Evolutionary conservation across 441 rosid genomes (phyloP), one percentile per base, ranked within the genome.

Genomic region (Erysimum cheiri): DNA sequence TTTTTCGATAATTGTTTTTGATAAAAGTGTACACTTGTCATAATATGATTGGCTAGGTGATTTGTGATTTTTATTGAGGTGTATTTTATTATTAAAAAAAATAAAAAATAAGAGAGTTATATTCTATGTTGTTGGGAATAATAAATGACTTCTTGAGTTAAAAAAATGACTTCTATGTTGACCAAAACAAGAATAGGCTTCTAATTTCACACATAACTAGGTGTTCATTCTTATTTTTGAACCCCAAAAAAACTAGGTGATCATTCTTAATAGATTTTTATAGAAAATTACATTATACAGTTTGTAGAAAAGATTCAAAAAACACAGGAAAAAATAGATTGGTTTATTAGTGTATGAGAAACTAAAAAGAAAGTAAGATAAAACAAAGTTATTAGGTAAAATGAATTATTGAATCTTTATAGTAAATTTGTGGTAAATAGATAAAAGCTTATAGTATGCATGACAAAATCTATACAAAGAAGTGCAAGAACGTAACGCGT

Each of bases 201-300:
- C 24, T 31, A 32, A 32, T 31, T 14, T 32, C 60, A 55, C 60
- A 54, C 39, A 54, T 3, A n/a, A n/a, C n/a, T n/a, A n/a, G n/a
- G n/a, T n/a, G n/a, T n/a, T n/a, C n/a, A n/a, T n/a, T n/a, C n/a
- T n/a, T n/a, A n/a, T n/a, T n/a, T n/a, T n/a, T n/a, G n/a, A n/a
- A n/a, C n/a, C n/a, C n/a, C n/a, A n/a, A n/a, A n/a, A n/a, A n/a
- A 54, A 54, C 13, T 29, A 12, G 1, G 39, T 29, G 44, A 36
- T 29, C 44, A 3, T 32, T 61, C 9, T 40, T 2, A 14, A 22
- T 0, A 2, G 12, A 37, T n/a, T n/a, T 19, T 15, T 36, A 19
- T 3, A 14, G 24, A 31, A 31, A 22, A 22, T 22, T 0, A 22
- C 24, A 22, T 22, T 22, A 22, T 22, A 22, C 2, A 22, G 24